Evolutionary conservation across 257 asterid species (phyloP).

Genomic region (Plantago major): DNA sequence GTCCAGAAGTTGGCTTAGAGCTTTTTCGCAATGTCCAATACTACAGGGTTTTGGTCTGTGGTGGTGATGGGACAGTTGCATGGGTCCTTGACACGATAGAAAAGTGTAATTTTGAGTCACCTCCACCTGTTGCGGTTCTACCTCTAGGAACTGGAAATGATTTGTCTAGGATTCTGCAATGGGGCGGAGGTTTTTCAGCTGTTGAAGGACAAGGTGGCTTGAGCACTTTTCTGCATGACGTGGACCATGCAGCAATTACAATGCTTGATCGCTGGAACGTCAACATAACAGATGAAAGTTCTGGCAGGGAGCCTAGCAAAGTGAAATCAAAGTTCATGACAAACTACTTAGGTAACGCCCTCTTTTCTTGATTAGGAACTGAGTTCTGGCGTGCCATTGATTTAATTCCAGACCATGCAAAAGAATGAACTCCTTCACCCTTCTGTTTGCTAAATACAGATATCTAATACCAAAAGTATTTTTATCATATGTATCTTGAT

Average conservation of each 20-base stretch:
- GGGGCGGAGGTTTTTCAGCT: conserved; percentile 82
- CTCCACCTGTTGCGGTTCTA: conserved; percentile 86
- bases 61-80: conserved; percentile 92
- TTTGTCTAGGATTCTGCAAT: conserved; percentile 67
- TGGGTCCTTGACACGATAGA: conserved; percentile 90
- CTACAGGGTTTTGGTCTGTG: conserved; percentile 81
- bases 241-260: conserved; percentile 70
- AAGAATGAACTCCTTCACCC: conserved; percentile 10
- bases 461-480: conserved; percentile 6
- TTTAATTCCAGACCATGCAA: conserved; percentile 2
- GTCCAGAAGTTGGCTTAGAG: conserved; percentile 78
- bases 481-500: background rate
- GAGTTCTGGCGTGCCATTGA: conserved; percentile 3
- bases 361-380: conserved; percentile 6
- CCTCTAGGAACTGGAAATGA: conserved; percentile 94
- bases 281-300: conserved; percentile 49
- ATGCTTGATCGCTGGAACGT: conserved; percentile 93
- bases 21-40: conserved; percentile 54
- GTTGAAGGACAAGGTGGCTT: conserved; percentile 78
- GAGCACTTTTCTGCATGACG: conserved; percentile 60
- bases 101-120: conserved; percentile 60
- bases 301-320: conserved; percentile 30
- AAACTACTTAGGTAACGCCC: conserved; percentile 68
- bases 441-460: conserved; percentile 15
- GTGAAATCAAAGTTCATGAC: conserved; percentile 74